Base-by-base conservation (phyloP, 768 basidiomycete species). In the Boletus reticulatus region DNA sequence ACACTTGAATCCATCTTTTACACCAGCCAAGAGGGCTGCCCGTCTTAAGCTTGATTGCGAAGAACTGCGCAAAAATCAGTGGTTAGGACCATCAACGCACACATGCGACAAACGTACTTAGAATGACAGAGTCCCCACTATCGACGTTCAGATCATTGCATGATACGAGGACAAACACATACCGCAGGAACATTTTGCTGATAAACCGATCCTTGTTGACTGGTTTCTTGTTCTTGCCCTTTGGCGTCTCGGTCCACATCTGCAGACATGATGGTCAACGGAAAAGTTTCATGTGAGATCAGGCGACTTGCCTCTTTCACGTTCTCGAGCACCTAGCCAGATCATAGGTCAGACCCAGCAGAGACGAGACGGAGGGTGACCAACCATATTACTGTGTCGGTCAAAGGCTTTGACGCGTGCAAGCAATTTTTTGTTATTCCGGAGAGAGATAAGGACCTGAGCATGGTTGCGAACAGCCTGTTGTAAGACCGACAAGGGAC, bases 241-340 rank as follows among this genome's bases (percentile, higher is more conserved):
- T 98, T 19, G 97, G 97, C 45, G 87, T 73, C 72, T 99, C 97
- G 20, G 95, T 98, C 97, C 97, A 98, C 96, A 98, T 98, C 94
- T 99, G 58, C 34, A 56, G 48, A 60, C 7, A 47, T 37, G 39
- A 48, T 38, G 37, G 34, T 71, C 55, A 65, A 20, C 24, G 24
- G 27, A 43, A 58, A 29, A 3, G 43, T 20, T 7, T 17, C 38
- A 45, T 39, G 43, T 37, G 43, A 39, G 17, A 61, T 53, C 43
- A 16, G 34, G 43, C 14, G 20, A 56, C 82, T 59, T 67, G 83
- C 94, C 87, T 98, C 95, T 73, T 98, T 98, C 47, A 97, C 95
- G 68, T 98, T 98, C 76, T 98, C 96, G 56, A 98, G 80, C 17
- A 96, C 94, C 93, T 95, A n/a, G 58, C 0, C 44, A 44, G 39